Base-by-base conservation (phyloP, 164 flowering plant genomes). In the Dillenia turbinata region DNA sequence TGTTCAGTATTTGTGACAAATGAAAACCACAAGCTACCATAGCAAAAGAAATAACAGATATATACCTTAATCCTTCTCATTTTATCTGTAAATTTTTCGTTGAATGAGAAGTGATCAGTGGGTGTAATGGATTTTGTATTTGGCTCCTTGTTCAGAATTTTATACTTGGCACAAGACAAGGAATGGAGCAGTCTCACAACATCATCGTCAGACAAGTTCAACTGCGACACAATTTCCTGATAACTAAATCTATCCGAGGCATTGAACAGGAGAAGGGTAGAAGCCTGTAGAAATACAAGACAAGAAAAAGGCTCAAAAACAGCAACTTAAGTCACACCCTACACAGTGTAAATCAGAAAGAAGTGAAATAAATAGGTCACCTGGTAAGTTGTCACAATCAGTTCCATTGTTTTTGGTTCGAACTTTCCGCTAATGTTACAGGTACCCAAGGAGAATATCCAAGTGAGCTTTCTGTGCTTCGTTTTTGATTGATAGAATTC, bases 401-500 rank as follows among this genome's bases (percentile, higher is more conserved):
- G 71, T 76, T 93, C 98, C 51, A 90, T 83, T 12, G 86, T 75
- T 71, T 90, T 93, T 7, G 80, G 70, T 9, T 80, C 97, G 77
- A 92, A 90, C 68, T 86, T 90, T 17, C 96, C 97, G 66, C 64
- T 84, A 48, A 92, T 70, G 71, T 86, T 83, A 69, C 96, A 90
- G 17, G 86, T 92, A 15, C 96, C 98, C 70, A 92, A 63, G 0
- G 98, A 92, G 74, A 86, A 90, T 61, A 90, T 88, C 97, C 98
- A 92, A 12, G 96, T 88, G 26, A 92, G 92, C 59, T 92, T 92
- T 61, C 96, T 73, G 72, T 85, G 90, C 66, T 90, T 88, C 1
- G 98, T 88, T 73, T 88, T 90, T 24, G 89, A 78, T 61, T 88
- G 84, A 61, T 92, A 92, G 66, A 86, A 92, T 64, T 84, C 91